Percentiles rank a stretch among this genome's conserved stretches.
Conservation (phyloP, 2,329 filamentous ascomycete genomes). For the Gnomoniopsis sp. region DNA sequence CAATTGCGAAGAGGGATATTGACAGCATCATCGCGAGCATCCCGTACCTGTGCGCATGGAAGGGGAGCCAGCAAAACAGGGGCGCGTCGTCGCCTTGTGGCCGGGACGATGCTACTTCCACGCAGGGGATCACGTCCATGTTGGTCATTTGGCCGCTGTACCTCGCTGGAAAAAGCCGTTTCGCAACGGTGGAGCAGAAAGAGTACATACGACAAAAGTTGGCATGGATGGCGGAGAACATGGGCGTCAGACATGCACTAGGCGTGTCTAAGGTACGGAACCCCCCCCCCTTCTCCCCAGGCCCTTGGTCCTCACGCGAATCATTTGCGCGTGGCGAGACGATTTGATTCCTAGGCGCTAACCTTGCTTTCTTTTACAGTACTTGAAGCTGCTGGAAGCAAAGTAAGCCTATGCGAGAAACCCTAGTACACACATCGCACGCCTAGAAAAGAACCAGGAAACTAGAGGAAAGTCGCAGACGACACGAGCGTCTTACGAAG, state of each 20-base stretch:
- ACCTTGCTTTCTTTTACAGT: too few relatives aligned
- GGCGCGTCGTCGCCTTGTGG: slow-evolving; percentile 7
- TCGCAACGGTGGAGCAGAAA: slow-evolving; percentile 3
- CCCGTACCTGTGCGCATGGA: slow-evolving; percentile 8
- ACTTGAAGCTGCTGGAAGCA: too few relatives aligned
- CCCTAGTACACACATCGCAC: too few relatives aligned
- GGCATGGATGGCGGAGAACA: slow-evolving; percentile 5
- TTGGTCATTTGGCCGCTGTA: slow-evolving; percentile 10
- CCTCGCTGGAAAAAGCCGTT: slow-evolving; percentile 7
- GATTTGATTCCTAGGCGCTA: too few relatives aligned
- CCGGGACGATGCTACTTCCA: neutral
- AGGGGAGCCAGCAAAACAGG: neutral
- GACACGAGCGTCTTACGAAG: too few relatives aligned
- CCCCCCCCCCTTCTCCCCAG: too few relatives aligned
- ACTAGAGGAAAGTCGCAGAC: too few relatives aligned
- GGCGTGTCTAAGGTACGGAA: neutral
- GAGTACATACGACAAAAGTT: slow-evolving; percentile 6
- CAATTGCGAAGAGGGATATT: slow-evolving; percentile 4
- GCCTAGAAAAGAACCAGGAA: too few relatives aligned
- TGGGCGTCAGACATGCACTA: slow-evolving; percentile 6
- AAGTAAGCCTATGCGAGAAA: too few relatives aligned
- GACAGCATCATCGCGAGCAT: slow-evolving; percentile 8
- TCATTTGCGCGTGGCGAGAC: too few relatives aligned
- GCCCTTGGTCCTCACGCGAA: too few relatives aligned
- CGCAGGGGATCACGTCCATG: slow-evolving; percentile 5